phyloP scores from a whole-genome alignment of 1,284 basidiomycete genomes.

The Tilletia indica region DNA sequence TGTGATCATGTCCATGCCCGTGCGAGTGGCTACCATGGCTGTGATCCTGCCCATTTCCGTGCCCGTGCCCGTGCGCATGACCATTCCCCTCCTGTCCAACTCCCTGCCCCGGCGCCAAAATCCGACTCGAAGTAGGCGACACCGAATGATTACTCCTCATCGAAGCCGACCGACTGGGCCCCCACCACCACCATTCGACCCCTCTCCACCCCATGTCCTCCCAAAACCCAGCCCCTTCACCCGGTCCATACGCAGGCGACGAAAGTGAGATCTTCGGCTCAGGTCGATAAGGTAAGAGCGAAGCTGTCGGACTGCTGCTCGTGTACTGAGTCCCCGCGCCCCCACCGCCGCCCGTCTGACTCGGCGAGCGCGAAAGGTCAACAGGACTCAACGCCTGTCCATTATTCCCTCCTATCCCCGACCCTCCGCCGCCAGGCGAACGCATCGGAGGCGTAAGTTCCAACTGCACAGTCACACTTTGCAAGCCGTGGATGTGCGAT shows the following conservation, averaged over 20 bases:
- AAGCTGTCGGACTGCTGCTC: background rate
- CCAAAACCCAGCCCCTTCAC: background rate
- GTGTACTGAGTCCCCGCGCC: background rate
- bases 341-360: background rate
- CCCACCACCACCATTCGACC: background rate
- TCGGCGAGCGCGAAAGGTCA: background rate
- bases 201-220: background rate
- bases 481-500: slow-evolving; percentile 37
- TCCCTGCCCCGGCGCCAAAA: background rate
- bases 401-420: background rate
- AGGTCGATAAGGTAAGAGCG: background rate
- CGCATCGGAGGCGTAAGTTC: slow-evolving; percentile 23
- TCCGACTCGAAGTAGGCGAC: background rate
- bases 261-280: background rate
- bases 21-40: slow-evolving; percentile 27
- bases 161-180: slow-evolving; percentile 4
- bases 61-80: slow-evolving; percentile 36
- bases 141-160: background rate
- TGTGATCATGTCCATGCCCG: slow-evolving; percentile 59
- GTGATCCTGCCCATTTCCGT: slow-evolving; percentile 61
- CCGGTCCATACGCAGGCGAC: slow-evolving; percentile 11
- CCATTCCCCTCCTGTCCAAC: background rate
- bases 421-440: background rate
- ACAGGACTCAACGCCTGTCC: background rate
- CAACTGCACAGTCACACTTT: slow-evolving; percentile 44